phyloP scores from a whole-genome alignment of 2,329 filamentous ascomycete genomes.

The Aspergillus eucalypticola region DNA sequence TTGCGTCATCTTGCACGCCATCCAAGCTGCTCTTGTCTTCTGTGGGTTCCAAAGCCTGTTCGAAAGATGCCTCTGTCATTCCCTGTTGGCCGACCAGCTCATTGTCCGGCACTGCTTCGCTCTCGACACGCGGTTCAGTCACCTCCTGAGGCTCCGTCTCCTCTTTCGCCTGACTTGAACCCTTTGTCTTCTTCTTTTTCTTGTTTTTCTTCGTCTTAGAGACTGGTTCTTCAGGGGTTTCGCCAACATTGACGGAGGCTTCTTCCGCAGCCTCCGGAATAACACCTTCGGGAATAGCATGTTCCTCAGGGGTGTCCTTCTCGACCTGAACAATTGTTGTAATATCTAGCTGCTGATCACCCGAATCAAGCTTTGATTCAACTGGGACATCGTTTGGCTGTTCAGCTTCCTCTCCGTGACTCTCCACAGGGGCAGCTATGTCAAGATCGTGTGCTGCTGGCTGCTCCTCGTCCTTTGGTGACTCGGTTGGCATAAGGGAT shows the following conservation, averaged over 20 bases:
- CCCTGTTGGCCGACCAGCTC: not conserved
- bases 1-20: not conserved
- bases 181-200: conserved; percentile 29
- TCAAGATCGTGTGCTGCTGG: not conserved
- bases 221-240: conserved; percentile 8
- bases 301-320: not conserved
- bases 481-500: not conserved
- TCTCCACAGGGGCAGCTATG: not conserved
- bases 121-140: not conserved
- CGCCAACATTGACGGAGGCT: not conserved
- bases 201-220: conserved; percentile 30
- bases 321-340: not conserved
- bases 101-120: conserved; percentile 1
- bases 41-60: not conserved
- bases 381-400: not conserved
- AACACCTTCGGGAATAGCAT: not conserved
- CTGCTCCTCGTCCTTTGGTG: not conserved
- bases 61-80: not conserved
- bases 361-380: not conserved
- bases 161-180: conserved; percentile 11
- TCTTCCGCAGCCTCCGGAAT: not conserved
- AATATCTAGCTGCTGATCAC: no score
- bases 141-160: not conserved
- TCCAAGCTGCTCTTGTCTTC: not conserved
- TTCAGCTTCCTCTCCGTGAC: not conserved